Evolutionary conservation across 176 grass and related monocot species (phyloP).

Genomic region (Rhynchospora pubera): DNA sequence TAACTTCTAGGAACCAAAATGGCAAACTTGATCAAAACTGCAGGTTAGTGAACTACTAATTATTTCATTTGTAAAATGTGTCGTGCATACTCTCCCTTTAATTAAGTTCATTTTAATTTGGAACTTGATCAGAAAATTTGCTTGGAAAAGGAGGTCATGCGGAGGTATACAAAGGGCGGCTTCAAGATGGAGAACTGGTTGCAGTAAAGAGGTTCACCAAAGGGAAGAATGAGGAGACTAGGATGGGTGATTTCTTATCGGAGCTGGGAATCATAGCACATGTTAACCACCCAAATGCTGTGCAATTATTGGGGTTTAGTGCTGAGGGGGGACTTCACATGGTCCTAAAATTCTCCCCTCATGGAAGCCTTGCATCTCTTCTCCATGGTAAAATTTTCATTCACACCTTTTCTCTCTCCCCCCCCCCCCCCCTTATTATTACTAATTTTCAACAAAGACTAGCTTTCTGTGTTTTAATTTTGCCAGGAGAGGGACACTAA

Average conservation of each 20-base stretch:
- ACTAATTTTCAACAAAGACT: not conserved
- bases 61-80: not conserved
- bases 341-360: slow-evolving; percentile 82
- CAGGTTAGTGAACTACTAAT: not conserved
- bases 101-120: slow-evolving; percentile 4
- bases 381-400: slow-evolving; percentile 67
- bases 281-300: slow-evolving; percentile 93
- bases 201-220: slow-evolving; percentile 93
- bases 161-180: slow-evolving; percentile 78
- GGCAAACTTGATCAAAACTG: not conserved
- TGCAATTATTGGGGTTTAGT: slow-evolving; percentile 89
- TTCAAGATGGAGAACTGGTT: slow-evolving; percentile 68
- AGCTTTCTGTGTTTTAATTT: not conserved
- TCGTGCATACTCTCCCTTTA: slow-evolving; percentile 1
- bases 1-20: not conserved
- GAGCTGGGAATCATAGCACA: slow-evolving; percentile 99
- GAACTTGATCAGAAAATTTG: slow-evolving; percentile 57
- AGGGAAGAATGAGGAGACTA: slow-evolving; percentile 67
- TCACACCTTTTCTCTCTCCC: too few relatives aligned
- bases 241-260: slow-evolving; percentile 77
- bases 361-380: slow-evolving; percentile 90
- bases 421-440: not conserved
- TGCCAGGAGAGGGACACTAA: not conserved
- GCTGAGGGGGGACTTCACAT: slow-evolving; percentile 81
- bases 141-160: slow-evolving; percentile 94